Evolutionary conservation across 2,329 filamentous ascomycete genomes (phyloP), one percentile per base, ranked within the genome.

Genomic region (Hortaea werneckii): DNA sequence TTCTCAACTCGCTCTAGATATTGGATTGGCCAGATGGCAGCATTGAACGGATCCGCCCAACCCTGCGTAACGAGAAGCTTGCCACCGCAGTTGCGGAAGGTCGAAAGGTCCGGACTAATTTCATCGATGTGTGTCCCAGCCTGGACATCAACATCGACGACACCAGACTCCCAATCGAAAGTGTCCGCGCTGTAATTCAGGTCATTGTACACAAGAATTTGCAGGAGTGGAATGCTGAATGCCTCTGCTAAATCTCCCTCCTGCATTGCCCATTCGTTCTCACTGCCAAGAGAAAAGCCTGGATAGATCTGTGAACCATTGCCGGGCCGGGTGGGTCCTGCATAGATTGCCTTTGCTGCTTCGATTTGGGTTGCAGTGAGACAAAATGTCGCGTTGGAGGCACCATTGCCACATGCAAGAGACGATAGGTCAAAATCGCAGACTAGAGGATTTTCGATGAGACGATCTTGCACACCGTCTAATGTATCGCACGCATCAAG

Each of bases 161-260:
- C 58, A 46, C 69, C 63, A 3, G 43, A 53, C 4, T 58, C 63
- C 58, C 60, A 71, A 44, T 68, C 55, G 48, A 70, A 70, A 3
- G 39, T 52, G 3, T 45, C 46, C 6, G 56, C 44, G 47, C 69
- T 54, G 43, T 66, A 71, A 20, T 42, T 52, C 5, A 67, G 47
- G 43, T 68, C 55, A 37, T 67, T 30, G 46, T 64, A 69, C 5
- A 68, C 65, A 10, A 70, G 55, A 42, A 71, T 68, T 46, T 70
- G 65, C n/a, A 72, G 48, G 7, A 70, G 62, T 1, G 65, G 66
- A 2, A 65, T 55, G 9, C 61, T 60, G 50, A 66, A 71, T 4
- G 54, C 57, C 4, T 62, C 37, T 3, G 64, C 58, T 0, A 70
- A 54, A 1, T 40, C 29, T 4, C 57, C 58, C 54, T 69, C 64